Evolutionary conservation across 257 asterid genomes (phyloP).

Genomic region (Capsicum pubescens): DNA sequence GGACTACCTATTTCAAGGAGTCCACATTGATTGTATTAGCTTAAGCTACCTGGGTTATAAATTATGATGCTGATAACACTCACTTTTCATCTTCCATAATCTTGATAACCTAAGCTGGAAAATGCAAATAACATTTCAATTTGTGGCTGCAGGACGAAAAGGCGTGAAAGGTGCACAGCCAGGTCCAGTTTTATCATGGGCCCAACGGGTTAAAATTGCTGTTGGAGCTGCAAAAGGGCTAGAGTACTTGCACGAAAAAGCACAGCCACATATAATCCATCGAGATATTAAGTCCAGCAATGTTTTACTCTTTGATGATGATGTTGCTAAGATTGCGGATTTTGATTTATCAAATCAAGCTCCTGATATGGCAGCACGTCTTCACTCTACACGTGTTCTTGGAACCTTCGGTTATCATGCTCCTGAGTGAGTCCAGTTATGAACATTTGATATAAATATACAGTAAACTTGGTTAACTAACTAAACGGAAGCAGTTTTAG

Average conservation of each 20-base stretch:
- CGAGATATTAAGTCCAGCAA: conserved; percentile 87
- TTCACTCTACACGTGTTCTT: conserved; percentile 86
- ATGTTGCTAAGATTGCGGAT: conserved; percentile 79
- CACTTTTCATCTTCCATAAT: neutral
- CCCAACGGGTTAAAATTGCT: conserved; percentile 75
- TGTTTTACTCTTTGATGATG: conserved; percentile 67
- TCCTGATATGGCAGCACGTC: conserved; percentile 84
- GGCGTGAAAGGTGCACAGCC: conserved; percentile 87
- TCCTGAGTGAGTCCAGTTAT: conserved; percentile 62
- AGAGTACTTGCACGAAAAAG: conserved; percentile 78
- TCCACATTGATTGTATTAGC: neutral
- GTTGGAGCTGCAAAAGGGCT: conserved; percentile 84
- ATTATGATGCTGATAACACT: no score
- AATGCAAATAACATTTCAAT: conserved; percentile 19
- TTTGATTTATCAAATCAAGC: conserved; percentile 83
- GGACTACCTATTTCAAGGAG: neutral
- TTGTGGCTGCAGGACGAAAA: conserved; percentile 57
- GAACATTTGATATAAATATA: neutral
- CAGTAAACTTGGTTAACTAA: neutral
- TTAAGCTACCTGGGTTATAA: neutral
- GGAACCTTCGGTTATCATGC: conserved; percentile 91
- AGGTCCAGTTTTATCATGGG: conserved; percentile 76
- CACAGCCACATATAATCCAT: conserved; percentile 73
- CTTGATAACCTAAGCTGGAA: neutral
- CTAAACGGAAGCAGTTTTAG: neutral